Percentiles rank a stretch among this genome's conserved stretches.
Evolutionary conservation across 352 stramenopile genomes (phyloP).

Genomic region (Phytophthora pisi): DNA sequence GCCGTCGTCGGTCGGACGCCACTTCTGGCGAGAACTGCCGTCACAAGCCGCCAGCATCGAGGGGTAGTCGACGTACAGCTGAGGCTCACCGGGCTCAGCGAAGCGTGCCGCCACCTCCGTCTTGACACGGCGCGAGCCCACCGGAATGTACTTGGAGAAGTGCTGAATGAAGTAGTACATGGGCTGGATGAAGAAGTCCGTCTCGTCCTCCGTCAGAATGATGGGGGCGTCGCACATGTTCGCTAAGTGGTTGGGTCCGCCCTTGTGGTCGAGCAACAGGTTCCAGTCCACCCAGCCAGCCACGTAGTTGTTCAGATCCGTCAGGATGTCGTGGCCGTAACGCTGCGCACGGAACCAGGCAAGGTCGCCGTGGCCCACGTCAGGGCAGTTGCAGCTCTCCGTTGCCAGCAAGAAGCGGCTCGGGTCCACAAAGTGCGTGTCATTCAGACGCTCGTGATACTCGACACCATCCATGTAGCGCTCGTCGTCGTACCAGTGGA

Average conservation of each 20-base stretch:
- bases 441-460: slow-evolving; percentile 78
- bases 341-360: slow-evolving; percentile 87
- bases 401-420: slow-evolving; percentile 69
- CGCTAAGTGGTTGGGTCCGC: slow-evolving; percentile 87
- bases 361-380: slow-evolving; percentile 53
- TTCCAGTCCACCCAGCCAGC: slow-evolving; percentile 93
- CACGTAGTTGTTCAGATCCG: slow-evolving; percentile 87
- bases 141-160: slow-evolving; percentile 87
- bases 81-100: slow-evolving; percentile 57
- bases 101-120: slow-evolving; percentile 58
- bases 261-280: slow-evolving; percentile 85
- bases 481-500: slow-evolving; percentile 88
- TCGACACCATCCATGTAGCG: slow-evolving; percentile 77
- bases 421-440: slow-evolving; percentile 72
- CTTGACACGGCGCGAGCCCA: slow-evolving; percentile 73
- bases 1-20: slow-evolving; percentile 61
- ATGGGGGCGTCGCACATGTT: slow-evolving; percentile 83
- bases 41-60: slow-evolving; percentile 68
- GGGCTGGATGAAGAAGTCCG: slow-evolving; percentile 80
- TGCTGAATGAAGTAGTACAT: slow-evolving; percentile 94
- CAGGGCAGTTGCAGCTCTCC: slow-evolving; percentile 77
- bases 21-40: slow-evolving; percentile 62
- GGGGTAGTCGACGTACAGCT: slow-evolving; percentile 70
- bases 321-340: slow-evolving; percentile 90
- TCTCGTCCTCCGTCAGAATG: slow-evolving; percentile 70